Conservation (phyloP, 2,329 filamentous ascomycete genomes). For the Periconia sp. region DNA sequence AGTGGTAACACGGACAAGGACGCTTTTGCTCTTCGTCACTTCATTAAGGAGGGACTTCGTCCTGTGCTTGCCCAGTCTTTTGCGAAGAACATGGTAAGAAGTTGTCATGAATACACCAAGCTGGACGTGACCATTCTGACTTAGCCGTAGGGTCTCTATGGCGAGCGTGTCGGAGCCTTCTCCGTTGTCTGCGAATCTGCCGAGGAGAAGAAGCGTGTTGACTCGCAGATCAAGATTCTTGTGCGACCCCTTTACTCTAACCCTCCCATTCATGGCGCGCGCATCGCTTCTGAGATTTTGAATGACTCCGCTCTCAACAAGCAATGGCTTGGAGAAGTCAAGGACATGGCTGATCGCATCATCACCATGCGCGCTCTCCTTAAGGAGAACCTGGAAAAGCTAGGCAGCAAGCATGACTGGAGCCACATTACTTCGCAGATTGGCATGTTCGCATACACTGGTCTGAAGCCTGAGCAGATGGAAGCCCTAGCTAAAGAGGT, state of each 20-base stretch:
- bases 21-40: constrained; percentile 90
- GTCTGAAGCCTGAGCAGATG: constrained; percentile 89
- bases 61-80: constrained; percentile 90
- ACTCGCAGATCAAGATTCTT: constrained; percentile 97
- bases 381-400: constrained; percentile 90
- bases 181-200: constrained; percentile 82
- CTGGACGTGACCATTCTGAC: background rate
- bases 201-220: constrained; percentile 92
- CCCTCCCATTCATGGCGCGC: constrained; percentile 93
- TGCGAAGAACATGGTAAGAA: constrained; percentile 93
- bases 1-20: constrained; percentile 90
- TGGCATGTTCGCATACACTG: constrained; percentile 99
- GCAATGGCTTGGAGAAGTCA: constrained; percentile 96
- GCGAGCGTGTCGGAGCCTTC: constrained; percentile 96
- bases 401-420: constrained; percentile 97
- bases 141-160: constrained; percentile 77
- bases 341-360: constrained; percentile 98
- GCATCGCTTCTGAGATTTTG: constrained; percentile 89
- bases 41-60: constrained; percentile 88
- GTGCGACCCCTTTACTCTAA: constrained; percentile 98
- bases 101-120: background rate
- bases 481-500: constrained; percentile 84
- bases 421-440: constrained; percentile 96
- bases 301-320: constrained; percentile 81
- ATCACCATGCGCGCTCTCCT: constrained; percentile 96